Conservation (phyloP, 208 protist species). For the Trypanosoma caninum region DNA sequence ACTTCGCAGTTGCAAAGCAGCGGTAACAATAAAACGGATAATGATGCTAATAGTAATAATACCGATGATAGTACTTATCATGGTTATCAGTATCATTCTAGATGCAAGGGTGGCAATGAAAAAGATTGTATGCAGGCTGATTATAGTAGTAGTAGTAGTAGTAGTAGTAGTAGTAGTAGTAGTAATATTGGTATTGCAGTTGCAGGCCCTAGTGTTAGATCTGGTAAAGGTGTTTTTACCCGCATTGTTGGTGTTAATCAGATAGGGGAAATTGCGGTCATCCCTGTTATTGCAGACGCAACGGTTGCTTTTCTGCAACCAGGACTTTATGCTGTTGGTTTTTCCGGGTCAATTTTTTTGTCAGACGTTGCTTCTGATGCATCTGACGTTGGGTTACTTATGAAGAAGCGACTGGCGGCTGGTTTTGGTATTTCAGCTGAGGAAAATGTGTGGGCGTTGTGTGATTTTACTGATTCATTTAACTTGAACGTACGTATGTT, state of each 20-base stretch:
- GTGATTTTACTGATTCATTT: slow-evolving; percentile 12
- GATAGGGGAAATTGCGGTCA: slow-evolving; percentile 51
- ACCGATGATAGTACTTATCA: no score
- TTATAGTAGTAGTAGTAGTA: not conserved
- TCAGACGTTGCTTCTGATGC: slow-evolving; percentile 31
- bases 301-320: slow-evolving; percentile 50
- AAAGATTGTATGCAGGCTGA: no score
- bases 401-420: slow-evolving; percentile 53
- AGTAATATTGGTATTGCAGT: not conserved
- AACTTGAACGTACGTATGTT: slow-evolving; percentile 35
- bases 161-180: not conserved
- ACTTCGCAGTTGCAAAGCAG: no score
- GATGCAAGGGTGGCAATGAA: no score
- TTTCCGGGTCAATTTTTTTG: slow-evolving; percentile 52
- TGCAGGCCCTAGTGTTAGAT: not conserved
- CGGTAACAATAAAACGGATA: slow-evolving; percentile 5
- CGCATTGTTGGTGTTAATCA: slow-evolving; percentile 63
- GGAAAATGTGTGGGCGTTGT: slow-evolving; percentile 44
- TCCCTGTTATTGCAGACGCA: slow-evolving; percentile 53
- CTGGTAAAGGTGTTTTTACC: slow-evolving; percentile 48
- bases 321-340: slow-evolving; percentile 57
- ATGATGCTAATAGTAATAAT: not conserved
- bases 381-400: slow-evolving; percentile 53
- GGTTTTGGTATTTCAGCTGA: slow-evolving; percentile 67
- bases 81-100: no score